phyloP scores from a whole-genome alignment of 768 basidiomycete genomes.

The Trametes elegans region DNA sequence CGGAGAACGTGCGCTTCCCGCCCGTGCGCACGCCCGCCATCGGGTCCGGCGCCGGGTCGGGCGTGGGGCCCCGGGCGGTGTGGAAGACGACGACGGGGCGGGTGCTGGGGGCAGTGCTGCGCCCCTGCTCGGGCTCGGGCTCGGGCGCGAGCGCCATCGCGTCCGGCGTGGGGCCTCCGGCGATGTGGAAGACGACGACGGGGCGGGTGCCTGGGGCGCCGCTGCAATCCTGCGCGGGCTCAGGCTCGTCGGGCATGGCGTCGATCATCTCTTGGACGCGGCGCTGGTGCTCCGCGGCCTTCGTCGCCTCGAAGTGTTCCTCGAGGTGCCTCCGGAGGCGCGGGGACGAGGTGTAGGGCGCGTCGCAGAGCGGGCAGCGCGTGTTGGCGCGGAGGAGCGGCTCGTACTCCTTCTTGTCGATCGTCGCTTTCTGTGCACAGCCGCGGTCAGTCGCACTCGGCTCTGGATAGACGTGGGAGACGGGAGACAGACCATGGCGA shows the following conservation, averaged over 20 bases:
- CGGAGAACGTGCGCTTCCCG: too few species aligned
- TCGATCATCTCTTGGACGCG: too few species aligned
- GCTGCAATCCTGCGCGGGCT: too few species aligned
- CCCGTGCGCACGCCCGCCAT: too few species aligned
- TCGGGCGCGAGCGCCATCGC: too few species aligned
- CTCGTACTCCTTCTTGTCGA: conserved; percentile 57
- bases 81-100: too few species aligned
- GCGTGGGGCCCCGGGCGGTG: too few species aligned
- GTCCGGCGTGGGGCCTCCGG: too few species aligned
- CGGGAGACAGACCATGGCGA: conserved; percentile 42
- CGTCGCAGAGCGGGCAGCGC: conserved; percentile 67
- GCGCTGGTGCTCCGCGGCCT: conserved; percentile 32
- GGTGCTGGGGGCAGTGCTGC: too few species aligned
- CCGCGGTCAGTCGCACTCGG: neutral
- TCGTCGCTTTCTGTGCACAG: conserved; percentile 46
- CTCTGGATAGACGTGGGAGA: neutral
- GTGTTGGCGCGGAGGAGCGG: conserved; percentile 64
- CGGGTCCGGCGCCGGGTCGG: too few species aligned
- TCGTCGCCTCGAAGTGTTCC: conserved; percentile 37
- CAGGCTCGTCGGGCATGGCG: neutral
- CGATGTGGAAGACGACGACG: too few species aligned
- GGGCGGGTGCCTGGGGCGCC: neutral
- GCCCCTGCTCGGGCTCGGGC: too few species aligned
- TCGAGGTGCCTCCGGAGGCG: conserved; percentile 67
- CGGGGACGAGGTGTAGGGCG: conserved; percentile 68